Evolutionary conservation across 1,284 basidiomycete genomes (phyloP).

Genomic region (Ceraceosorus guamensis): DNA sequence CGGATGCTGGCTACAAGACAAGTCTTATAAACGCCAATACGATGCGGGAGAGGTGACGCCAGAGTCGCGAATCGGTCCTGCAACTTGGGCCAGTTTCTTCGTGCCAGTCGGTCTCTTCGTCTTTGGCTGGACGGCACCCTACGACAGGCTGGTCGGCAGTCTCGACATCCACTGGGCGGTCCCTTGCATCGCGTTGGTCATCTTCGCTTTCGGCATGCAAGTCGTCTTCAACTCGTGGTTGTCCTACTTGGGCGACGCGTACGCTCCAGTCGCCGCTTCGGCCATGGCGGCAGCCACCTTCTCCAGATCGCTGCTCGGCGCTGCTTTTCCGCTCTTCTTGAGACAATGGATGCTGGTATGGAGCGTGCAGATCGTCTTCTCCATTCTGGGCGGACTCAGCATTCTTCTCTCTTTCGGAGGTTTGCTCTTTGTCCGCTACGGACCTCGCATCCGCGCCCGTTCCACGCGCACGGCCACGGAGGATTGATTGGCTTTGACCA

Average conservation of each 20-base stretch:
- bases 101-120: conserved; percentile 18
- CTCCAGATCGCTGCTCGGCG: conserved; percentile 13
- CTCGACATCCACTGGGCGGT: conserved; percentile 14
- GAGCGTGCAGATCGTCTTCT: conserved; percentile 16
- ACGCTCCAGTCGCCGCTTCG: conserved; percentile 14
- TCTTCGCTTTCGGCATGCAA: conserved; percentile 17
- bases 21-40: conserved; percentile 7
- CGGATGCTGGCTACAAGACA: conserved; percentile 9
- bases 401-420: conserved; percentile 11
- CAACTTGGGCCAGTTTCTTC: conserved; percentile 9
- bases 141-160: conserved; percentile 5
- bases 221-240: conserved; percentile 18
- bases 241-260: conserved; percentile 17
- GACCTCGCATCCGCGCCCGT: background rate
- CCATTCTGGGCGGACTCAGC: conserved; percentile 14
- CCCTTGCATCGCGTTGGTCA: conserved; percentile 10
- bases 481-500: no score
- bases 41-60: conserved; percentile 11
- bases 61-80: conserved; percentile 15
- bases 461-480: no score
- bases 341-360: conserved; percentile 11
- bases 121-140: conserved; percentile 18
- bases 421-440: conserved; percentile 10
- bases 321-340: conserved; percentile 21
- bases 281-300: conserved; percentile 16